Evolutionary conservation across 1,284 basidiomycete species (phyloP).

Genomic region (Fomitopsis palustris): DNA sequence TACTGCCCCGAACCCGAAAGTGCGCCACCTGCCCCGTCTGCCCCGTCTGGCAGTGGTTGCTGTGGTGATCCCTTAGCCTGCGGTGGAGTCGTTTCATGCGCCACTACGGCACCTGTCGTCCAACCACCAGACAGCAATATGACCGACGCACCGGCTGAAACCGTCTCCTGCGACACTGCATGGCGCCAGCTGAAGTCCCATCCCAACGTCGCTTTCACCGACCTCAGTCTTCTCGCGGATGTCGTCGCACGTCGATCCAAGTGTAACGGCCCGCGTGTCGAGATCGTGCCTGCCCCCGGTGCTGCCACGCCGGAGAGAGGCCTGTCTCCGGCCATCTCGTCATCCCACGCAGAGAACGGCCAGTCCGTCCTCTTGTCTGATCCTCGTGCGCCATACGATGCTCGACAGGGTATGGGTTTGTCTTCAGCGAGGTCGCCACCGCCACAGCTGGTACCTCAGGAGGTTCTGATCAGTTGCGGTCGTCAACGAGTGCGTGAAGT

Average conservation of each 20-base stretch:
- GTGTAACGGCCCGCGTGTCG: conserved; percentile 70
- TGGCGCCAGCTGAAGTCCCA: conserved; percentile 88
- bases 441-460: conserved; percentile 52
- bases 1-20: conserved; percentile 43
- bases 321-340: conserved; percentile 28
- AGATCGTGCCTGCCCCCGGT: conserved; percentile 58
- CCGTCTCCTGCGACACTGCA: conserved; percentile 78
- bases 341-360: conserved; percentile 12
- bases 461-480: conserved; percentile 57
- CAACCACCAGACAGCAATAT: conserved; percentile 10
- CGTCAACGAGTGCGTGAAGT: conserved; percentile 64
- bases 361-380: conserved; percentile 42
- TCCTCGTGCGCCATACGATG: conserved; percentile 49
- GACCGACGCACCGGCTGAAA: conserved; percentile 36
- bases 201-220: conserved; percentile 82
- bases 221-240: conserved; percentile 79
- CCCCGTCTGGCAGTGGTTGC: conserved; percentile 17
- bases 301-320: conserved; percentile 43
- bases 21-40: conserved; percentile 12
- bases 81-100: conserved; percentile 10
- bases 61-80: conserved; percentile 28
- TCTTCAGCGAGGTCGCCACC: conserved; percentile 42
- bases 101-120: not conserved
- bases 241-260: conserved; percentile 82
- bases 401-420: conserved; percentile 38